phyloP scores from a whole-genome alignment of 1,139 yeast genomes.

The Eremothecium gossypii region DNA sequence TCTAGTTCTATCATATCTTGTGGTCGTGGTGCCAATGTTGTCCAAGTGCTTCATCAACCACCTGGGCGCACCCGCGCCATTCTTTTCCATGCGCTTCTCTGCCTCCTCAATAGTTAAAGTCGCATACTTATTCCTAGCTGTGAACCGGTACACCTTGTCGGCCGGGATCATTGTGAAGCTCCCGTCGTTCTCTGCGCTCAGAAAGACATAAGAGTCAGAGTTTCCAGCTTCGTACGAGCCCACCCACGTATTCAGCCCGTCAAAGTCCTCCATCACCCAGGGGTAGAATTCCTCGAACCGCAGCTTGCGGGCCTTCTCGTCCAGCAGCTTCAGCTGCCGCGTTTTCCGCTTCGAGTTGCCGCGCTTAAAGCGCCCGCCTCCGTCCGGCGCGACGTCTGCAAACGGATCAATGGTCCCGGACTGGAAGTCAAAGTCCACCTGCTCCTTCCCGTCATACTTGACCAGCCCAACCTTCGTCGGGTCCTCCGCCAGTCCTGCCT shows the following conservation, averaged over 20 bases:
- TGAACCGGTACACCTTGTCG: slow-evolving; percentile 85
- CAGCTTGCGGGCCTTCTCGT: slow-evolving; percentile 70
- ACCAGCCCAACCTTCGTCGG: slow-evolving; percentile 33
- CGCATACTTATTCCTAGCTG: slow-evolving; percentile 88
- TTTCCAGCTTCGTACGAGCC: slow-evolving; percentile 95
- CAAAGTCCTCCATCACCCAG: slow-evolving; percentile 96
- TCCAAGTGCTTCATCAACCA: slow-evolving; percentile 94
- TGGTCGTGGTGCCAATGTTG: slow-evolving; percentile 43
- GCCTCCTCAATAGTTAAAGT: slow-evolving; percentile 94
- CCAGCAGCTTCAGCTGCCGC: slow-evolving; percentile 68
- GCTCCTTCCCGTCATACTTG: slow-evolving; percentile 30
- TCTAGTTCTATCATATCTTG: slow-evolving; percentile 37
- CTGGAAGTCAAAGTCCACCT: slow-evolving; percentile 19
- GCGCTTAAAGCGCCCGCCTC: slow-evolving; percentile 70
- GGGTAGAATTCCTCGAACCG: slow-evolving; percentile 95
- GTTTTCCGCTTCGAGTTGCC: slow-evolving; percentile 72
- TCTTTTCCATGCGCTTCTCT: slow-evolving; percentile 85
- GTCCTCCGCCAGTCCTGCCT: slow-evolving; percentile 29
- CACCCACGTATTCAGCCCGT: slow-evolving; percentile 88
- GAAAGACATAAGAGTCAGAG: slow-evolving; percentile 74
- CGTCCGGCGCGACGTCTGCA: slow-evolving; percentile 84
- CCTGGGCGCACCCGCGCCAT: slow-evolving; percentile 65
- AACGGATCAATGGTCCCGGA: slow-evolving; percentile 28
- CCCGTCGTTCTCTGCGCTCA: slow-evolving; percentile 79
- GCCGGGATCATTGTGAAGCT: slow-evolving; percentile 86